Evolutionary conservation across 1,284 basidiomycete genomes (phyloP), one percentile per base, ranked within the genome.

Genomic region (Chondrostereum purpureum): DNA sequence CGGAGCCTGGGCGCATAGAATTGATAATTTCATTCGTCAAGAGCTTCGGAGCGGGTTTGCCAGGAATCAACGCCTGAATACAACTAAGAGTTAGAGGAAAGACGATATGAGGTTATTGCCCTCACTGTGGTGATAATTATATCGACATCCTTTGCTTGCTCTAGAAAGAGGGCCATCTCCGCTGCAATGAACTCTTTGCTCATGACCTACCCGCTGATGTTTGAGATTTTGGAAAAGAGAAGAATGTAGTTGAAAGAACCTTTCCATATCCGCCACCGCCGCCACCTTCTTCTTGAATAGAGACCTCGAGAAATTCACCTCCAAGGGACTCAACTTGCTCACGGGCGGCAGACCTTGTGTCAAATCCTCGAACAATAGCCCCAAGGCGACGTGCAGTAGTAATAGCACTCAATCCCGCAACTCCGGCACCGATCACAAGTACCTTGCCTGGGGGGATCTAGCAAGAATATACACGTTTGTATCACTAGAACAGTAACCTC

Each of bases 251-350:
- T 5, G 16, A 18, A 3, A 18, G 34, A 19, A 51, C 79, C 64
- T 91, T 92, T n/a, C 88, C 88, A 57, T 92, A 92, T 20, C 88
- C 88, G 22, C 89, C 88, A 14, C 70, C 75, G 11, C 82, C 89
- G 24, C 80, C 77, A 16, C 88, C 88, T 50, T 89, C 86, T 64
- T 92, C 88, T 56, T 87, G 58, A 41, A 92, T 62, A 12, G 72
- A 59, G 19, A 92, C 87, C 56, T 91, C 88, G 16, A 92, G 61
- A 57, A 92, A 91, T 62, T 92, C 89, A 3, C 88, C 88, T 24
- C 88, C 88, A 37, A 92, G 77, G 42, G 85, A 89, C 58, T 90
- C 82, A 11, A 92, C 85, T 61, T 92, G 88, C 68, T 92, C 88
- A 39, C 85, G 80, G 49, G 83, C 88, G 37, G 81, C 88, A 16